phyloP scores from a whole-genome alignment of 164 flowering plant species.

The Saururus chinensis region DNA sequence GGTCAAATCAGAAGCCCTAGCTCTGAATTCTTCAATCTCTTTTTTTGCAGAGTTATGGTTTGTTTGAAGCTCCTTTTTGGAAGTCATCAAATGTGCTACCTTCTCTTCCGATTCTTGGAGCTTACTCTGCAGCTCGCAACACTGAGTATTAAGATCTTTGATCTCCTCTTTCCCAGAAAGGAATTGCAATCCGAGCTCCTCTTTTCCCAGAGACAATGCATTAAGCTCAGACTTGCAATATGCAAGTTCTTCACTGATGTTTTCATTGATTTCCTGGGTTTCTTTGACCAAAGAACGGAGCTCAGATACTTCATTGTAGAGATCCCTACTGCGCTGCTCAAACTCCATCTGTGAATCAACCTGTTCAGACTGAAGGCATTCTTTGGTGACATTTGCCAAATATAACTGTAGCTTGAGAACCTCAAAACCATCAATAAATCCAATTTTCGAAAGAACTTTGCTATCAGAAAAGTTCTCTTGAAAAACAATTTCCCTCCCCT shows the following conservation, averaged over 20 bases:
- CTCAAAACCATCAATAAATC: conserved; percentile 25
- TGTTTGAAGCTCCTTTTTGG: conserved; percentile 35
- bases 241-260: conserved; percentile 44
- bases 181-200: conserved; percentile 33
- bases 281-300: conserved; percentile 35
- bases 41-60: conserved; percentile 22
- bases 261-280: conserved; percentile 27
- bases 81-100: conserved; percentile 18
- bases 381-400: conserved; percentile 38
- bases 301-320: conserved; percentile 34
- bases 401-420: conserved; percentile 49
- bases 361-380: conserved; percentile 39
- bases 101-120: conserved; percentile 41
- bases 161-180: conserved; percentile 26
- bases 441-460: conserved; percentile 6
- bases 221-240: conserved; percentile 44
- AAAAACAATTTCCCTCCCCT: conserved; percentile 19
- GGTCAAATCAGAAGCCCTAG: conserved; percentile 35
- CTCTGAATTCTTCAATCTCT: conserved; percentile 30
- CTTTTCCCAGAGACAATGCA: conserved; percentile 25
- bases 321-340: conserved; percentile 22
- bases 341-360: conserved; percentile 26
- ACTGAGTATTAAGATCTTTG: conserved; percentile 26
- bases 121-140: conserved; percentile 33
- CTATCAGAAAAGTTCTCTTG: conserved; percentile 10